Evolutionary conservation across 2,329 filamentous ascomycete species (phyloP), one percentile per base, ranked within the genome.

Genomic region (Trichoderma guizhouense): DNA sequence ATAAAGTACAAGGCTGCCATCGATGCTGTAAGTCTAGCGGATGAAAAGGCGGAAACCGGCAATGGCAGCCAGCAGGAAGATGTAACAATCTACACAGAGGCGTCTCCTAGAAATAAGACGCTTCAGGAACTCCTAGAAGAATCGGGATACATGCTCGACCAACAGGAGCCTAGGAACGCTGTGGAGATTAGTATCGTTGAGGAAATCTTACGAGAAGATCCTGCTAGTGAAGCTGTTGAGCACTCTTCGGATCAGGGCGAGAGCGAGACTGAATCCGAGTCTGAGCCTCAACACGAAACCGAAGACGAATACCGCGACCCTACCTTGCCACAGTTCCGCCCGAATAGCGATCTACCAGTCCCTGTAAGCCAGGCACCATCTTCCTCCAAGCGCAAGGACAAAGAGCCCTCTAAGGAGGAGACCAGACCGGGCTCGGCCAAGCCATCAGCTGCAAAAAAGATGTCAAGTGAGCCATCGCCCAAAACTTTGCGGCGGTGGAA

Each of bases 241-340:
- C 67, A 32, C 21, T 69, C 57, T 2, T 62, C 39, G 11, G 57
- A 53, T 36, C 39, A 30, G 18, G 68, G 69, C 28, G 71, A 68
- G 15, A 73, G 71, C 53, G 73, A 67, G 8, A 68, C 73, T 5
- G 75, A 76, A n/a, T 69, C 74, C 7, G 66, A 72, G 47, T 73
- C 76, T 11, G 67, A 73, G 32, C 67, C 65, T 8, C 65, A 73
- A 26, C 66, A 63, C 7, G 75, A 76, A 18, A 65, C 78, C 15
- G 72, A 74, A 32, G 76, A 74, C 28, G 76, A 76, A 39, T 78
- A 83, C 53, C 81, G 83, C 8, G 91, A 93, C 75, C 88, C 88
- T 8, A 92, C 90, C 0, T 83, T 92, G 79, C 91, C 91, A 9
- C 91, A 93, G 75, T 92, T 92, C 77, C 86, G 89, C 7, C 90